These are phyloP conservation scores for Peniophora sp. DNA, from an alignment of 1,284 basidiomycete genomes.

Conservation along the genomic window DNA sequence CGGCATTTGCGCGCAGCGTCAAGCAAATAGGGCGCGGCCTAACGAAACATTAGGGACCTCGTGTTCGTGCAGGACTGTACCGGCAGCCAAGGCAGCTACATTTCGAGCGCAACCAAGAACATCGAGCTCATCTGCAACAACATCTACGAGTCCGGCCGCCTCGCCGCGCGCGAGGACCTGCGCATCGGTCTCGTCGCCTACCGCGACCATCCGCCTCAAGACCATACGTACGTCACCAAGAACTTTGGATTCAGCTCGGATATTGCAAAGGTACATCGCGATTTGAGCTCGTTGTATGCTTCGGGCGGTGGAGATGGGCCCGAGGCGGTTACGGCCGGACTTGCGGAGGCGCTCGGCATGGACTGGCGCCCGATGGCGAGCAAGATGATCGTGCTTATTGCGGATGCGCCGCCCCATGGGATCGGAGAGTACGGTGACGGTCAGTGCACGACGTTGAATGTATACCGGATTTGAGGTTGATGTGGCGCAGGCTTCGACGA, in stretches of 20 bases:
- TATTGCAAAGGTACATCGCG: constrained; percentile 80
- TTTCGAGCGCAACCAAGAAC: constrained; percentile 91
- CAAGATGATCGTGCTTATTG: constrained; percentile 93
- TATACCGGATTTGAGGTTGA: constrained; percentile 9
- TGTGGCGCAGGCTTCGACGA: constrained; percentile 69
- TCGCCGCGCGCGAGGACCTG: constrained; percentile 81
- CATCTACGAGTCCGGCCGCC: constrained; percentile 91
- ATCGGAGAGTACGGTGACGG: constrained; percentile 92
- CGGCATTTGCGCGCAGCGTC: constrained; percentile 1
- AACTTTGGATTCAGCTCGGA: constrained; percentile 94
- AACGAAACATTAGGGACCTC: constrained; percentile 54
- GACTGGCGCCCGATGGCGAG: constrained; percentile 88
- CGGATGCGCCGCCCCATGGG: constrained; percentile 96
- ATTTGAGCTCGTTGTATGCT: constrained; percentile 82
- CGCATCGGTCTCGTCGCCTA: constrained; percentile 88
- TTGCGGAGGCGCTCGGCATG: constrained; percentile 82
- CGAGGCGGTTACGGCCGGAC: constrained; percentile 93
- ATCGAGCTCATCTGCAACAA: constrained; percentile 95
- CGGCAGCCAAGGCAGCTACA: constrained; percentile 80
- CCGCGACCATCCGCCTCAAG: constrained; percentile 93
- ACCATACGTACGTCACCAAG: constrained; percentile 88
- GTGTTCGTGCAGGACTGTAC: constrained; percentile 90
- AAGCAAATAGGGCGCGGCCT: constrained; percentile 7
- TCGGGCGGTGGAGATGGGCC: constrained; percentile 97
- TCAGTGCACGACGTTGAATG: constrained; percentile 24